Evolutionary conservation across 106 monocot species (phyloP), one percentile per base, ranked within the genome.

Genomic region (Phalaenopsis aphrodite): DNA sequence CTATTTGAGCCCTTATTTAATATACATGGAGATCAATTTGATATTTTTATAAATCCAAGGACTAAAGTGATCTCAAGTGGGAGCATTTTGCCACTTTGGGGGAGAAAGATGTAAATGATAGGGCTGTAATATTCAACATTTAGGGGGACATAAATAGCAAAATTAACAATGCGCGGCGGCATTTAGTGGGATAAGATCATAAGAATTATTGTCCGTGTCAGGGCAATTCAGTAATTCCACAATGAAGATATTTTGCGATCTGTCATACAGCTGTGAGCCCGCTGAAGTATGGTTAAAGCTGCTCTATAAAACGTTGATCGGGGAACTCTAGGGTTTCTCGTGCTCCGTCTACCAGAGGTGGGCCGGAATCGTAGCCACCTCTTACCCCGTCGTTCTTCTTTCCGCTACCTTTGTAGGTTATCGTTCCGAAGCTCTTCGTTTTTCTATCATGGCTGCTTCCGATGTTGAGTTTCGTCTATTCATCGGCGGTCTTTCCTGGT

Each of bases 401-500:
- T 2, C 52, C 2, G 12, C 12, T 52, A 10, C 14, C 1, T 47
- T 68, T n/a, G 56, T 81, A 81, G 85, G 85, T 72, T 85, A 67
- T 38, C 72, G 67, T 56, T 61, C 56, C 48, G 30, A 30, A 30
- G 0, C 24, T 24, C 55, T 52, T 52, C 52, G 3, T 15, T 14
- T 52, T 52, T 52, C 52, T 17, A 0, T 24, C 16, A 87, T 90
- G 87, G 83, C 87, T n/a, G 52, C 80, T 56, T 5, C 87, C 19
- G 92, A 92, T 8, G 89, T 86, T 3, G 92, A 86, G 72, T 92
- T 55, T 78, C 89, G 92, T 43, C 87, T 89, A 85, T 92, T 92
- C 81, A 87, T 92, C 55, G 92, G 92, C 17, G 92, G 92, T 41
- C 92, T 92, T 16, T 89, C 92, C 42, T 92, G 92, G 92, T 85